Base-by-base conservation (phyloP, 2,329 filamentous ascomycete genomes). In the Fusarium verrucosum region DNA sequence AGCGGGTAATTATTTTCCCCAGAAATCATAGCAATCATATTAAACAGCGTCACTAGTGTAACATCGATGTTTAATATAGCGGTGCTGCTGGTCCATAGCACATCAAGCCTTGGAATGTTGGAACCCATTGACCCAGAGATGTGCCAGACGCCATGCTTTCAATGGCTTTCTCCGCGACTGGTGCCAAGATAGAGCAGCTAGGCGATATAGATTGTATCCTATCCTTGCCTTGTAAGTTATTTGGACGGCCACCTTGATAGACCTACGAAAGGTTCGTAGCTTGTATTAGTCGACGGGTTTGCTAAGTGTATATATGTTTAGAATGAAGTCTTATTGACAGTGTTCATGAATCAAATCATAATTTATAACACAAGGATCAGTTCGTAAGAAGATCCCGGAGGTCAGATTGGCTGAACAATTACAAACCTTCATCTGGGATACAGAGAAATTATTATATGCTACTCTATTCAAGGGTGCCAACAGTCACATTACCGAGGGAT, bases 1-100 rank as follows among this genome's bases (percentile, higher is more conserved):
- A 47, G 45, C 10, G 41, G 45, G 16, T 47, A 41, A 20, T 41
- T 47, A 23, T 47, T 47, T n/a, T 33, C 45, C 13, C 45, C 45
- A 25, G 45, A 47, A 26, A 41, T 41, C 45, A 47, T 47, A 10
- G 45, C 20, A 22, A 47, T 47, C 10, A 32, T 47, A n/a, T 47
- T 40, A n/a, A 47, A 19, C 6, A 40, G 32, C 19, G 26, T 47
- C 16, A 32, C 32, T 32, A 47, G 44, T 20, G 32, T 22, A 26
- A 20, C 44, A n/a, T 26, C 17, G 19, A 47, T 17, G 22, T 47
- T 23, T 17, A 16, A 19, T 11, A 47, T 26, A 13, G 44, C 17
- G 13, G 32, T 26, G 32, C 30, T 47, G 14, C 40, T 47, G 32
- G 38, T 26, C 16, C 17, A n/a, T 47, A 38, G 22, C 40, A 47